Percentiles rank a stretch among this genome's conserved stretches.
Conservation (phyloP, 805 yeast species). For the Starmerella vitae region DNA sequence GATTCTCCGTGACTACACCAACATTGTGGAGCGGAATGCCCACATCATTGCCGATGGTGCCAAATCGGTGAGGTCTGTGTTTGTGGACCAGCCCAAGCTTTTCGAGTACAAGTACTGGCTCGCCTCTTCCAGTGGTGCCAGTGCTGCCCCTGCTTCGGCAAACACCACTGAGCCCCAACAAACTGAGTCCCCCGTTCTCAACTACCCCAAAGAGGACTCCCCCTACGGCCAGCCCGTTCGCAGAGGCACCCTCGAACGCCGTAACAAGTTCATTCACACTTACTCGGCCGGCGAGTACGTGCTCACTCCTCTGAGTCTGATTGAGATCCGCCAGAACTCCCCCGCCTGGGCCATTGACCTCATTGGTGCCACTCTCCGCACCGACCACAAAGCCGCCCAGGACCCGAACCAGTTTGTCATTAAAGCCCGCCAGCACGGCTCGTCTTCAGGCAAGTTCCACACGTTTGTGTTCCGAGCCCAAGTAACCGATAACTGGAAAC, state of each 20-base stretch:
- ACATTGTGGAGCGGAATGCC: slow-evolving; percentile 38
- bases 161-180: not conserved
- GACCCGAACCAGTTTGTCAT: slow-evolving; percentile 53
- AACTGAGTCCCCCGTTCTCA: slow-evolving; percentile 25
- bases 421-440: slow-evolving; percentile 25
- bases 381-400: slow-evolving; percentile 51
- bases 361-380: slow-evolving; percentile 59
- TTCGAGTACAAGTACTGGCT: slow-evolving; percentile 78
- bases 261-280: slow-evolving; percentile 84
- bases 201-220: slow-evolving; percentile 55
- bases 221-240: slow-evolving; percentile 55
- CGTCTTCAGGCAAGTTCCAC: slow-evolving; percentile 43
- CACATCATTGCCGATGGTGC: slow-evolving; percentile 33
- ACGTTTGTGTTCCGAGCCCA: slow-evolving; percentile 94
- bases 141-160: slow-evolving; percentile 4
- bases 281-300: slow-evolving; percentile 86
- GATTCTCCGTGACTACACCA: slow-evolving; percentile 60
- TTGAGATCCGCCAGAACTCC: slow-evolving; percentile 55
- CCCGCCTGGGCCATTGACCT: slow-evolving; percentile 22
- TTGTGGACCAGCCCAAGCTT: slow-evolving; percentile 61
- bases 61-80: slow-evolving; percentile 57
- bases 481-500: slow-evolving; percentile 66
- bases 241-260: slow-evolving; percentile 72
- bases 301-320: slow-evolving; percentile 72
- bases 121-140: slow-evolving; percentile 9